Evolutionary conservation across 768 basidiomycete species (phyloP), one percentile per base, ranked within the genome.

Genomic region (Boletales sp.): DNA sequence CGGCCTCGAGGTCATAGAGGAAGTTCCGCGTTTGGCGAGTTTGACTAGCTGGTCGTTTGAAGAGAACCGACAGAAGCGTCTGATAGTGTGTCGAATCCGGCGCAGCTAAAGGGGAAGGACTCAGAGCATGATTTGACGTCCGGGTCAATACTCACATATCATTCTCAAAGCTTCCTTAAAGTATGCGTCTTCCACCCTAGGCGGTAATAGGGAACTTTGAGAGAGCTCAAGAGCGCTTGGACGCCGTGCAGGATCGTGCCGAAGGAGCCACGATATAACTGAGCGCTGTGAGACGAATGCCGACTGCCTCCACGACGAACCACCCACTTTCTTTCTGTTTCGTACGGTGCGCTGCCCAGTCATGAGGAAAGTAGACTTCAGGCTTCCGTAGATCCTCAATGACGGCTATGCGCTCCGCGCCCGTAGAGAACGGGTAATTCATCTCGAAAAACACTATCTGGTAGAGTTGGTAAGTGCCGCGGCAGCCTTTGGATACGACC

Each of bases 361-460:
- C 74, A 2, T 67, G 50, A n/a, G 94, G 94, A 59, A 96, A 94
- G 45, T 78, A 74, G 21, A 94, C 81, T 14, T 76, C 70, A 0
- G 84, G 84, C 58, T 81, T 84, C 21, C 94, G 73, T 28, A 96
- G 63, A 44, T 85, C 82, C 57, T 89, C 87, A 1, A 97, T 76
- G 18, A 94, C 91, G 1, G 79, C 82, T 35, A 89, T 87, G 18
- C 94, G 83, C 61, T 97, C 94, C 17, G 88, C 78, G 2, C 81
- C 84, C 0, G 94, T 96, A 11, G 79, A 72, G 69, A 96, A 92
- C 15, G 72, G 60, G 68, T 86, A 90, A 66, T 91, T 94, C 93
- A 96, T 95, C 72, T 97, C 94, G 61, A 97, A 96, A 69, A 96
- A 96, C 13, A 96, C 94, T 56, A 97, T 84, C 90, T 94, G 54